Percentiles rank a stretch among this genome's conserved stretches.
Evolutionary conservation across 352 stramenopile species (phyloP).

Genomic region (Pythium sp.): DNA sequence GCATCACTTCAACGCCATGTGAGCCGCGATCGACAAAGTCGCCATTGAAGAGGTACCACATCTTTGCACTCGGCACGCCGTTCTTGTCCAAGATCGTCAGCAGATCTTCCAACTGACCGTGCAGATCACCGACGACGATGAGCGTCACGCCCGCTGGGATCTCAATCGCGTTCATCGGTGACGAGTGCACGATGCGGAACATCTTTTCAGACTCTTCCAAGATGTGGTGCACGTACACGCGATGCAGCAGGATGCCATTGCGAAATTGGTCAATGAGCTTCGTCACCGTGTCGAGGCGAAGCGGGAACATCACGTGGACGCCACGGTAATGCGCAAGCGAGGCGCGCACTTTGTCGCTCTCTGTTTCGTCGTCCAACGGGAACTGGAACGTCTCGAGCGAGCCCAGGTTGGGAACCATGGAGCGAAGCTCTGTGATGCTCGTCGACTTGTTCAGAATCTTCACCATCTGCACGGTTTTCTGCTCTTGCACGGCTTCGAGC

Average conservation of each 20-base stretch:
- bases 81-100: slow-evolving; percentile 93
- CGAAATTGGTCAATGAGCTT: slow-evolving; percentile 84
- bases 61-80: slow-evolving; percentile 83
- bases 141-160: slow-evolving; percentile 82
- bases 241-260: slow-evolving; percentile 77
- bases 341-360: slow-evolving; percentile 57
- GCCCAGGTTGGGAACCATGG: slow-evolving; percentile 71
- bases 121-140: slow-evolving; percentile 91
- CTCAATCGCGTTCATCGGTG: slow-evolving; percentile 71
- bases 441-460: slow-evolving; percentile 84
- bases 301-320: slow-evolving; percentile 65
- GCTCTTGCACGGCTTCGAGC: slow-evolving; percentile 76
- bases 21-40: slow-evolving; percentile 95
- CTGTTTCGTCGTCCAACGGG: slow-evolving; percentile 38
- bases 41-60: slow-evolving; percentile 95
- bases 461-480: slow-evolving; percentile 82
- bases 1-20: slow-evolving; percentile 91
- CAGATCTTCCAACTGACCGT: slow-evolving; percentile 93
- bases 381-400: slow-evolving; percentile 67
- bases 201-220: slow-evolving; percentile 64
- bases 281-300: slow-evolving; percentile 75
- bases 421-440: slow-evolving; percentile 77
- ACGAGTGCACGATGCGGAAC: slow-evolving; percentile 41
- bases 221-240: slow-evolving; percentile 74
- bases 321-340: slow-evolving; percentile 73